Percentiles rank a stretch among this genome's conserved stretches.
Conservation (phyloP, 148 eudicot genomes). For the Rhododendron mucronatum region DNA sequence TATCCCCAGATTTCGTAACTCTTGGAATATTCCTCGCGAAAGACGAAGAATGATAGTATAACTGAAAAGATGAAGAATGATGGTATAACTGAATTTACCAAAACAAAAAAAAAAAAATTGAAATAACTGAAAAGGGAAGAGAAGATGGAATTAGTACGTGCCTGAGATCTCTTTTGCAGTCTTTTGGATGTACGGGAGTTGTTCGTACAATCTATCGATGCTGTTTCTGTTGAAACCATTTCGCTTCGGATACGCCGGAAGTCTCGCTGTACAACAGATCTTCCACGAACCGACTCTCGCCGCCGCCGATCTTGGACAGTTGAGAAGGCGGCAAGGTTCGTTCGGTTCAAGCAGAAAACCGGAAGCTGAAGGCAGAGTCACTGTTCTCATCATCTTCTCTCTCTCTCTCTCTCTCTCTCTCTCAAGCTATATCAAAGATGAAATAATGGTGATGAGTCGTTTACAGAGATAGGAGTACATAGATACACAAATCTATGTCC, state of each 20-base stretch:
- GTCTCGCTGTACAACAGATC: background rate
- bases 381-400: background rate
- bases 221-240: background rate
- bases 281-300: background rate
- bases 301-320: background rate
- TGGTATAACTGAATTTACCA: too few species aligned
- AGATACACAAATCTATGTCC: too few species aligned
- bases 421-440: too few species aligned
- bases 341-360: background rate
- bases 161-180: background rate
- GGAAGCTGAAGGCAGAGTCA: background rate
- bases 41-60: background rate
- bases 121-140: background rate
- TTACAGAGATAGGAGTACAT: too few species aligned
- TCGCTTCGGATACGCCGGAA: background rate
- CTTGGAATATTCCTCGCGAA: background rate
- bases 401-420: background rate
- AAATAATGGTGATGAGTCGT: too few species aligned
- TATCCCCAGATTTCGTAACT: background rate
- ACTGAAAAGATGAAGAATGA: background rate
- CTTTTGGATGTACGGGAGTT: background rate
- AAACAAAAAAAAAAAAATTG: background rate
- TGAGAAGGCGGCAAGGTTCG: background rate
- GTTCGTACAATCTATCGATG: background rate
- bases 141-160: background rate